Evolutionary conservation across 331 rosid genomes (phyloP).

Genomic region (Pyracantha coccinea): DNA sequence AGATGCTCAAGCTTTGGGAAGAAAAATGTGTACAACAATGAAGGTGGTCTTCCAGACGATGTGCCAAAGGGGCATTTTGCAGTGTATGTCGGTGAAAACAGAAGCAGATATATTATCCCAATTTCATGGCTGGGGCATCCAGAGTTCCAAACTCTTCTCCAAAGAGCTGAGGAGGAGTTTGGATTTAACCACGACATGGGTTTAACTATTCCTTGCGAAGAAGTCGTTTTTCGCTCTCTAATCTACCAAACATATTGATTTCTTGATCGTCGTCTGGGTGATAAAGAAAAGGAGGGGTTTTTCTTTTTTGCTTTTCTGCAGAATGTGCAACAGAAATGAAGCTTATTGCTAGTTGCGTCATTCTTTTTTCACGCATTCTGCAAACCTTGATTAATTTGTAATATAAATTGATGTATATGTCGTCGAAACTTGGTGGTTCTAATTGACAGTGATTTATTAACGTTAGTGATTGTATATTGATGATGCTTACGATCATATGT

Average conservation of each 20-base stretch:
- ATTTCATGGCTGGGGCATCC: constrained; percentile 77
- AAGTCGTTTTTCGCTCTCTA: constrained; percentile 50
- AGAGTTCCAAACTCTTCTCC: constrained; percentile 62
- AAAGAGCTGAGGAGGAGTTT: constrained; percentile 85
- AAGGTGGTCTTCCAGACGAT: constrained; percentile 52
- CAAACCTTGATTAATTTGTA: neutral
- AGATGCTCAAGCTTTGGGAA: constrained; percentile 73
- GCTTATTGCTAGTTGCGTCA: neutral
- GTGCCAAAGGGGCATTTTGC: constrained; percentile 90
- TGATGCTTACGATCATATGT: neutral
- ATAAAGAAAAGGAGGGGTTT: neutral
- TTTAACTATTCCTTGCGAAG: constrained; percentile 83
- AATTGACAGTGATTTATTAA: neutral
- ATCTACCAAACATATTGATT: constrained; percentile 19
- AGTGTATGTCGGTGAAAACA: constrained; percentile 80
- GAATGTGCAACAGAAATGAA: neutral
- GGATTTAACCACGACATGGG: constrained; percentile 86
- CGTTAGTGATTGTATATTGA: neutral
- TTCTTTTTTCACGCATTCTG: neutral
- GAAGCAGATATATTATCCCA: constrained; percentile 72
- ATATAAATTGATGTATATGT: neutral
- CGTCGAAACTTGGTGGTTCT: neutral
- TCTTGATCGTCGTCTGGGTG: neutral
- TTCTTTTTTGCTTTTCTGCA: neutral
- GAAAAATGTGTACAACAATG: constrained; percentile 42